Evolutionary conservation across 1,284 basidiomycete genomes (phyloP), one percentile per base, ranked within the genome.

Genomic region (Sanghuangporus baumii): DNA sequence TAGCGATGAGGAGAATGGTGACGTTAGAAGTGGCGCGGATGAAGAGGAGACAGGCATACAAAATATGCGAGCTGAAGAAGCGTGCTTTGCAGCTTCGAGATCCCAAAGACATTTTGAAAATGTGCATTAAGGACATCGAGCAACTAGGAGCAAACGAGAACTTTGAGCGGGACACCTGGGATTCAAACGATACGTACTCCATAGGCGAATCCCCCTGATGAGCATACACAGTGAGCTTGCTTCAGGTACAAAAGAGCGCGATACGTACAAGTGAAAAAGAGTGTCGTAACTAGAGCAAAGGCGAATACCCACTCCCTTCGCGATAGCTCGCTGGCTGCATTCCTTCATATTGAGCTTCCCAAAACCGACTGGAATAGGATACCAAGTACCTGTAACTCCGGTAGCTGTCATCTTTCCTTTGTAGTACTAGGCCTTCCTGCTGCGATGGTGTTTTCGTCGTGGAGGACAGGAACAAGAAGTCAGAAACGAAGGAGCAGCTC

Each of bases 41-140:
- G 55, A 14, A 38, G 20, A 57, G 20, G 18, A 40, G 16, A 14
- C 50, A 12, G 18, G 31, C 60, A 66, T 75, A 77, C 88, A 67
- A 94, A 95, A 75, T 94, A 95, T 3, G 91, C 90, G 7, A 92
- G 82, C 71, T 96, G 93, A 37, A 96, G 81, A 64, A 92, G 83
- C 1, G 93, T 93, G 52, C 89, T 93, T 72, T 93, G 85, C 18
- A 89, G 81, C 69, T 88, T 90, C 51, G 82, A 81, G 72, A 92
- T 89, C 1, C 78, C 78, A 67, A 92, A 88, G 8, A 90, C 83
- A 11, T 71, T 73, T 75, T 91, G 91, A 74, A 93, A 92, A 71
- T 92, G 89, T 60, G 89, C 84, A 75, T 92, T 92, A 62, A 94
- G 79, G 38, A 93, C 91, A 74, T 94, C 93, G 66, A 94, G 87